Percentiles rank a stretch among this genome's conserved stretches.
Conservation (phyloP, 2,329 filamentous ascomycete genomes). For the Fusarium verticillioides region DNA sequence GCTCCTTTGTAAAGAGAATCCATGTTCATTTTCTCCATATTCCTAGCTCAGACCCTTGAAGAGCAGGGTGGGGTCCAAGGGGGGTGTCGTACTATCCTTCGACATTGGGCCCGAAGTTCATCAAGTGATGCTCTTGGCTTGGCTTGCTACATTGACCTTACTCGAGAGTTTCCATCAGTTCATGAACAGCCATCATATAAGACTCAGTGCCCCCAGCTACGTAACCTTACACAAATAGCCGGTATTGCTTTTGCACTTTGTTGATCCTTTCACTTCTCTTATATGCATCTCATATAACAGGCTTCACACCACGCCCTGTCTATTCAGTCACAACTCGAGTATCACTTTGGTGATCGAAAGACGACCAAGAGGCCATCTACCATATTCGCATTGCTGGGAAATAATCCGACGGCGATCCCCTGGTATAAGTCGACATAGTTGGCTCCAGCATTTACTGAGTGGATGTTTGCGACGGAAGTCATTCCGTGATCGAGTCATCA, state of each 20-base stretch:
- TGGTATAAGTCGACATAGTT: slow-evolving; percentile 31
- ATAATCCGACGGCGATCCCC: slow-evolving; percentile 30
- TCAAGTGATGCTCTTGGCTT: slow-evolving; percentile 39
- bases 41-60: slow-evolving; percentile 18
- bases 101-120: slow-evolving; percentile 32
- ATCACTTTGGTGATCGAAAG: slow-evolving; percentile 8
- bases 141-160: slow-evolving; percentile 40
- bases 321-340: slow-evolving; percentile 2
- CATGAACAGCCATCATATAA: slow-evolving; percentile 40
- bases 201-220: slow-evolving; percentile 37
- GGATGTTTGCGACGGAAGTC: slow-evolving; percentile 2
- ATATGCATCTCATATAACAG: neutral
- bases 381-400: slow-evolving; percentile 20
- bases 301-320: neutral
- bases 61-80: slow-evolving; percentile 20
- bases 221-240: neutral
- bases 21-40: slow-evolving; percentile 31
- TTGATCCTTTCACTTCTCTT: slow-evolving; percentile 3
- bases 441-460: slow-evolving; percentile 17
- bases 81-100: slow-evolving; percentile 40
- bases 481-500: slow-evolving; percentile 24
- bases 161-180: slow-evolving; percentile 35
- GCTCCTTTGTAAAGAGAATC: slow-evolving; percentile 37
- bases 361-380: slow-evolving; percentile 11
- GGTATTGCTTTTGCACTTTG: slow-evolving; percentile 6